Base-by-base conservation (phyloP, 192 early-diverging fungal species). In the Backusella sp. region DNA sequence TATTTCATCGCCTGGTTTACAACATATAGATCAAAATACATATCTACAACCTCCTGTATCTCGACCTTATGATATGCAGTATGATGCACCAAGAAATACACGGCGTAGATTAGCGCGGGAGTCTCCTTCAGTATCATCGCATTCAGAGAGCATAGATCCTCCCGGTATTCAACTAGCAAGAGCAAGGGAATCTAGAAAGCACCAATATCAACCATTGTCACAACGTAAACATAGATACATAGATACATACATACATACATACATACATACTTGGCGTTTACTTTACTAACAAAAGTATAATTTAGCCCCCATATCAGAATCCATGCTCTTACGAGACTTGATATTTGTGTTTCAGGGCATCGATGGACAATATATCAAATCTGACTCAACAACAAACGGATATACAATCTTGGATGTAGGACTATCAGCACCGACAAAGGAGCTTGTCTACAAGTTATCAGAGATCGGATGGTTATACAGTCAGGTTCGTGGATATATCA, bases 261-360 rank as follows among this genome's bases (percentile, higher is more conserved):
- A 9, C 4, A 49, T 49, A 6, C 19, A 49, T 49, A n/a, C 5
- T 19, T 49, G 32, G 32, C 0, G 32, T 49, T 17, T 6, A 14
- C 46, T 12, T 36, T 69, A 62, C 23, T 66, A 32, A 35, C 42
- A 23, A 42, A 39, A 26, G 26, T 70, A 68, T 36, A 19, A 70
- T 44, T 44, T 23, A 78, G 19, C 49, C 59, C 59, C 53, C 6
- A 65, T 66, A 46, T 70, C 85, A 17, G 94, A 95, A 74, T 79
- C 84, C 3, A 83, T 83, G 3, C 82, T 96, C 46, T 78, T 99
- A 34, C 90, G 91, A 4, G 97, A 99, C 74, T 80, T 97, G 66
- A 87, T 99, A 5, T 99, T 91, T 79, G 88, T 97, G 19, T 93
- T 98, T 82, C 97, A 99, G 80, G 97, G 94, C 0, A 93, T 99